These are phyloP conservation scores for Saccharum spontaneum DNA, from an alignment of 176 grass and related monocot species.

Conservation along the genomic window DNA sequence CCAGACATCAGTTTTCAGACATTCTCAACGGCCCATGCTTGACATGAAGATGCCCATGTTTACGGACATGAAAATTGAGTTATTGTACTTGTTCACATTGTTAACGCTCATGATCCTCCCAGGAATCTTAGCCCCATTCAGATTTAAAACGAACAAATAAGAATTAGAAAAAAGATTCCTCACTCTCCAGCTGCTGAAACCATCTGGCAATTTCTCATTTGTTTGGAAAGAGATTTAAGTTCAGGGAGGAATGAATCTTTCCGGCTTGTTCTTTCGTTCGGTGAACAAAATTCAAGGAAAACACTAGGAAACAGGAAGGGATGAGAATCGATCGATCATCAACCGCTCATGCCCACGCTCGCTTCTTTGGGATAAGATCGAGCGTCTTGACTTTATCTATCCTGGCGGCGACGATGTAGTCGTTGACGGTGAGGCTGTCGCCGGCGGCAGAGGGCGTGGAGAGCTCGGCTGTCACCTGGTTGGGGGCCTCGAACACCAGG, in stretches of 20 bases:
- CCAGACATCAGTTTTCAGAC: not conserved
- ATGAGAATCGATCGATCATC: not conserved
- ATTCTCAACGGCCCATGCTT: not conserved
- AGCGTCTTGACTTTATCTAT: conserved; percentile 62
- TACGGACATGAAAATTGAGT: too few species aligned
- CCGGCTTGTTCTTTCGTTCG: not conserved
- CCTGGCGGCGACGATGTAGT: conserved; percentile 65
- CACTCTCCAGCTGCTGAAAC: not conserved
- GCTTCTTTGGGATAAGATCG: conserved; percentile 75
- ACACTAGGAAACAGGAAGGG: not conserved
- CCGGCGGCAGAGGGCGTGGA: conserved; percentile 51
- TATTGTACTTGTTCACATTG: too few species aligned
- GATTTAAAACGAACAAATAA: too few species aligned
- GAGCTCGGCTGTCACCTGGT: conserved; percentile 70
- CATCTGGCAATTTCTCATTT: not conserved
- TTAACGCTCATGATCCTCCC: too few species aligned
- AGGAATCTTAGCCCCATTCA: not conserved
- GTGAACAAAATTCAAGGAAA: not conserved
- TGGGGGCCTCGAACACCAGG: conserved; percentile 58
- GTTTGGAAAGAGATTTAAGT: not conserved
- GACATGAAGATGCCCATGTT: too few species aligned
- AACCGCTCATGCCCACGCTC: conserved; percentile 57
- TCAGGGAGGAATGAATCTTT: not conserved
- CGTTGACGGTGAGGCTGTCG: conserved; percentile 60
- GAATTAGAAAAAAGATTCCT: too few species aligned